Evolutionary conservation across 1,284 basidiomycete species (phyloP).

Genomic region (Rhodotorula sp.): DNA sequence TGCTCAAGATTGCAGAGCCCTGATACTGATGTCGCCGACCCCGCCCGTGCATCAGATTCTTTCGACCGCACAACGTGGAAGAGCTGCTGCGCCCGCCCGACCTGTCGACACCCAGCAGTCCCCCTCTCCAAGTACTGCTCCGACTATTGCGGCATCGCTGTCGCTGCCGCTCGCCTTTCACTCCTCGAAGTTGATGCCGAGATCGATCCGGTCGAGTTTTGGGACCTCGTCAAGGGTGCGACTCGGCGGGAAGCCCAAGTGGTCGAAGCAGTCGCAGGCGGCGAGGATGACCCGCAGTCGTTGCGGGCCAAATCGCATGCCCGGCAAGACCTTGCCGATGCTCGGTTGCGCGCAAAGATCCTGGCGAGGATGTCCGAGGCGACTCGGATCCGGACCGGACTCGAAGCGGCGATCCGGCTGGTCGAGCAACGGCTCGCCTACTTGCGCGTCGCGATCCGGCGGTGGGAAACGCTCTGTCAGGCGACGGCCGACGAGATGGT

Average conservation of each 20-base stretch:
- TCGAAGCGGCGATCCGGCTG: constrained; percentile 15
- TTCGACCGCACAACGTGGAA: constrained; percentile 72
- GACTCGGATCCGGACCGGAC: neutral
- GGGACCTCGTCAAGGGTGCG: constrained; percentile 29
- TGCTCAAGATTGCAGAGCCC: no score
- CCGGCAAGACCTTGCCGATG: constrained; percentile 9
- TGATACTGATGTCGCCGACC: neutral
- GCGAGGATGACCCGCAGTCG: neutral
- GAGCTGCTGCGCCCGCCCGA: constrained; percentile 57
- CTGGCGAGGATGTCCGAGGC: constrained; percentile 6
- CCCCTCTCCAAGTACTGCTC: constrained; percentile 71
- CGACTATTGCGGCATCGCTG: constrained; percentile 42
- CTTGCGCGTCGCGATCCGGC: constrained; percentile 26
- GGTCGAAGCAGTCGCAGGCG: neutral
- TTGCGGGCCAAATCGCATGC: neutral
- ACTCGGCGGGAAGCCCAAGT: constrained; percentile 23
- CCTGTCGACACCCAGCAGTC: constrained; percentile 70
- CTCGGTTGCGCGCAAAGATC: neutral
- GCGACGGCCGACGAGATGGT: constrained; percentile 30
- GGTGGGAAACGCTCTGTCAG: constrained; percentile 40
- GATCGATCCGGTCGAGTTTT: constrained; percentile 31
- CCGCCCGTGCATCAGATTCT: constrained; percentile 55
- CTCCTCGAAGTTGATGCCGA: constrained; percentile 17
- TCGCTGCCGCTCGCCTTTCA: constrained; percentile 40
- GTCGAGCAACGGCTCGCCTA: constrained; percentile 25